Conservation (phyloP, 805 yeast genomes). For the Wickerhamomyces subpelliculosus region DNA sequence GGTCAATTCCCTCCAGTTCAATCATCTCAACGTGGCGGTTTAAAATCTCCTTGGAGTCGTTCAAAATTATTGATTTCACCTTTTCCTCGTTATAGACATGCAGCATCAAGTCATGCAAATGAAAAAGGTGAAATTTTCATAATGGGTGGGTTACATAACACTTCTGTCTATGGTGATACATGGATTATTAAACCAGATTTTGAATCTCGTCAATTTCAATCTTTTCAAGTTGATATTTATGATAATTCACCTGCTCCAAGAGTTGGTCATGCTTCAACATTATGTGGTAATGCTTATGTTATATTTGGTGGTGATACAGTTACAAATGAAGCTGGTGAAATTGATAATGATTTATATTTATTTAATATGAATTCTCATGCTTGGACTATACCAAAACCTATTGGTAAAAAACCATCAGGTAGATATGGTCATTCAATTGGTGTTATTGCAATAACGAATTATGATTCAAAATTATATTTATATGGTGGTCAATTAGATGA, state of each 20-base stretch:
- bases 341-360: conserved; percentile 86
- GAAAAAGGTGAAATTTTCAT: conserved; percentile 77
- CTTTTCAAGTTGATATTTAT: conserved; percentile 56
- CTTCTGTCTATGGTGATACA: conserved; percentile 89
- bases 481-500: conserved; percentile 96
- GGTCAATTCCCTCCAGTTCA: conserved; percentile 12
- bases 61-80: conserved; percentile 68
- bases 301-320: conserved; percentile 96
- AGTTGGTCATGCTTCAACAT: conserved; percentile 89
- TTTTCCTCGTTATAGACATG: conserved; percentile 92
- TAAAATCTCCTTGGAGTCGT: conserved; percentile 57
- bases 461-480: conserved; percentile 57
- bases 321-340: conserved; percentile 63
- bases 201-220: conserved; percentile 24
- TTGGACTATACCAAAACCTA: conserved; percentile 74
- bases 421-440: conserved; percentile 91
- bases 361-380: conserved; percentile 72
- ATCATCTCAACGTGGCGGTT: conserved; percentile 6
- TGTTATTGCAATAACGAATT: conserved; percentile 58
- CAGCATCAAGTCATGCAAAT: conserved; percentile 68
- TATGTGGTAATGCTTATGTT: conserved; percentile 92
- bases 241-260: conserved; percentile 90
- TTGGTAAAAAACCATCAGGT: conserved; percentile 77
- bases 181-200: conserved; percentile 71
- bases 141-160: conserved; percentile 94